Evolutionary conservation across 108 stramenopile species (phyloP).

Genomic region (Cylindrotheca closterium): DNA sequence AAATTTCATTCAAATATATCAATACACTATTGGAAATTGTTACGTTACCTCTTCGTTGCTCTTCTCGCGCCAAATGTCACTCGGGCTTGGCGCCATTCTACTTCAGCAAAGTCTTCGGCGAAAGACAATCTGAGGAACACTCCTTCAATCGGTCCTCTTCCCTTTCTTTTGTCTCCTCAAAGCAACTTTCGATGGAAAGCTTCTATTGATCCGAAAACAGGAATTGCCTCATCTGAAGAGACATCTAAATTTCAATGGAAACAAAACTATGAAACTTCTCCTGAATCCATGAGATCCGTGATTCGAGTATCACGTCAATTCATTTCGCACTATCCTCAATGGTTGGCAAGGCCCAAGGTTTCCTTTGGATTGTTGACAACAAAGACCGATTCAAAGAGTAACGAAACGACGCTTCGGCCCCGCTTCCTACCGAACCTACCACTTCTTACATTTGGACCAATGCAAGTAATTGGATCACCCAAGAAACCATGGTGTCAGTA

Average conservation of each 20-base stretch:
- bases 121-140: too few relatives aligned
- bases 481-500: neutral
- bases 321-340: neutral
- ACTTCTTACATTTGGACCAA: neutral
- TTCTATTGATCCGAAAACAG: neutral
- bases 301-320: neutral
- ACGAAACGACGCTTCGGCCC: neutral
- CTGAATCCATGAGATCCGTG: neutral
- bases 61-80: too few relatives aligned
- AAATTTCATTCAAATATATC: too few relatives aligned
- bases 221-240: neutral
- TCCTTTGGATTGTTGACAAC: neutral
- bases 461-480: neutral
- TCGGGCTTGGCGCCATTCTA: too few relatives aligned
- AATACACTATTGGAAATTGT: too few relatives aligned
- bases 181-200: neutral
- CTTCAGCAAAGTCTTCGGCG: too few relatives aligned
- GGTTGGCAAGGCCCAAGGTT: neutral
- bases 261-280: neutral
- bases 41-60: too few relatives aligned
- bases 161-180: neutral
- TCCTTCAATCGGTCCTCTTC: neutral
- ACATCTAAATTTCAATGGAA: neutral
- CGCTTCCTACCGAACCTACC: neutral
- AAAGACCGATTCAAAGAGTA: neutral